These are phyloP conservation scores for Kluyveromyces lactis DNA, from an alignment of 805 yeast species.

Conservation along the genomic window DNA sequence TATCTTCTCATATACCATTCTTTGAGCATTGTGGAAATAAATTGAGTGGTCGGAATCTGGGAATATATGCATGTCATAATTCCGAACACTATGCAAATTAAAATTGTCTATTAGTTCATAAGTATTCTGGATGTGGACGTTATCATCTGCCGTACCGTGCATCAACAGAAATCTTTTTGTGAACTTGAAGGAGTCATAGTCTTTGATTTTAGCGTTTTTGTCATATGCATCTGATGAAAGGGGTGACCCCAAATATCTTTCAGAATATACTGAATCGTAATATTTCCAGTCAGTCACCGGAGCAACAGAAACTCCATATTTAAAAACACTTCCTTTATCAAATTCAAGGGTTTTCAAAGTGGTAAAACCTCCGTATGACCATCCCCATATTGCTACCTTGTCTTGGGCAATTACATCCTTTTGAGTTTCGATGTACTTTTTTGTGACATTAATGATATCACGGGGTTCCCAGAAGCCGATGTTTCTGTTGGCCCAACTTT, in stretches of 20 bases:
- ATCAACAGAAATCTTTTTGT: constrained; percentile 55
- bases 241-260: constrained; percentile 62
- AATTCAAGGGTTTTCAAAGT: constrained; percentile 66
- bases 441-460: constrained; percentile 48
- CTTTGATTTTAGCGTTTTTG: constrained; percentile 43
- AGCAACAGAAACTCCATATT: constrained; percentile 75
- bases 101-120: constrained; percentile 52
- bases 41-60: constrained; percentile 94
- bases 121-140: constrained; percentile 71
- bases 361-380: constrained; percentile 81
- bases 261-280: constrained; percentile 75
- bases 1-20: constrained; percentile 63
- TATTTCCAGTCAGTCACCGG: constrained; percentile 76
- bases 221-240: constrained; percentile 18
- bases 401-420: constrained; percentile 39
- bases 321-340: constrained; percentile 54
- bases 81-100: constrained; percentile 44
- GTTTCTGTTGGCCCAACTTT: constrained; percentile 44
- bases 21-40: constrained; percentile 67
- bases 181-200: constrained; percentile 35
- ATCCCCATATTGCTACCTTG: constrained; percentile 72
- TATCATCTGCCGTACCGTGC: constrained; percentile 82
- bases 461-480: constrained; percentile 74
- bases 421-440: constrained; percentile 39
- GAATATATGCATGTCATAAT: constrained; percentile 79